Evolutionary conservation across 306 rosid genomes (phyloP).

Genomic region (Fagus crenata): DNA sequence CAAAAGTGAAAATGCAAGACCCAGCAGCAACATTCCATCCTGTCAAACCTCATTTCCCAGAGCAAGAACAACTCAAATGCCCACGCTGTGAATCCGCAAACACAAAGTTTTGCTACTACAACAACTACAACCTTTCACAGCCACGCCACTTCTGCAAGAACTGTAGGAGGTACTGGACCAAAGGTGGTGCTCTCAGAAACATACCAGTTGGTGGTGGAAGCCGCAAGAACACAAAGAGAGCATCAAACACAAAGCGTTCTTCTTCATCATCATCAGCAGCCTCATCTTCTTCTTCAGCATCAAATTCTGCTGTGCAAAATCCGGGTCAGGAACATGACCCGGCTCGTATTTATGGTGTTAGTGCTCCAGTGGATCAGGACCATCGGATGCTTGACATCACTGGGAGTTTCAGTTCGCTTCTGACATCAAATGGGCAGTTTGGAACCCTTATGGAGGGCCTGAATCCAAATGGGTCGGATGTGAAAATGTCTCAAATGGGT

Average conservation of each 20-base stretch:
- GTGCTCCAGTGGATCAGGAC: slow-evolving; percentile 35
- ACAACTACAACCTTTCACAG: slow-evolving; percentile 95
- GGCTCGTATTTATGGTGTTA: slow-evolving; percentile 7
- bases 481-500: slow-evolving; percentile 52
- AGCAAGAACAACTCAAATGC: slow-evolving; percentile 81
- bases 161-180: slow-evolving; percentile 91
- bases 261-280: slow-evolving; percentile 25
- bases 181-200: slow-evolving; percentile 86
- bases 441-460: slow-evolving; percentile 57
- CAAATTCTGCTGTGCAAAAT: slow-evolving; percentile 27
- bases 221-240: slow-evolving; percentile 63
- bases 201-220: slow-evolving; percentile 91
- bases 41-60: slow-evolving; percentile 71
- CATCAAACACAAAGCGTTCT: slow-evolving; percentile 48
- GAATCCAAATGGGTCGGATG: slow-evolving; percentile 55
- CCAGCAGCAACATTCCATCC: slow-evolving; percentile 47
- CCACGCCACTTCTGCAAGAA: slow-evolving; percentile 97
- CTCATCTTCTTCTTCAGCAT: slow-evolving; percentile 38
- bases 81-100: slow-evolving; percentile 85
- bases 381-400: slow-evolving; percentile 33
- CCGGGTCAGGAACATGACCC: slow-evolving; percentile 36
- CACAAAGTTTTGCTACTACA: slow-evolving; percentile 96
- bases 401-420: slow-evolving; percentile 73
- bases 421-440: slow-evolving; percentile 55
- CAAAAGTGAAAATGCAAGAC: slow-evolving; percentile 58